Base-by-base conservation (phyloP, 768 basidiomycete species). In the Rhodosporidiobolus odoratus region DNA sequence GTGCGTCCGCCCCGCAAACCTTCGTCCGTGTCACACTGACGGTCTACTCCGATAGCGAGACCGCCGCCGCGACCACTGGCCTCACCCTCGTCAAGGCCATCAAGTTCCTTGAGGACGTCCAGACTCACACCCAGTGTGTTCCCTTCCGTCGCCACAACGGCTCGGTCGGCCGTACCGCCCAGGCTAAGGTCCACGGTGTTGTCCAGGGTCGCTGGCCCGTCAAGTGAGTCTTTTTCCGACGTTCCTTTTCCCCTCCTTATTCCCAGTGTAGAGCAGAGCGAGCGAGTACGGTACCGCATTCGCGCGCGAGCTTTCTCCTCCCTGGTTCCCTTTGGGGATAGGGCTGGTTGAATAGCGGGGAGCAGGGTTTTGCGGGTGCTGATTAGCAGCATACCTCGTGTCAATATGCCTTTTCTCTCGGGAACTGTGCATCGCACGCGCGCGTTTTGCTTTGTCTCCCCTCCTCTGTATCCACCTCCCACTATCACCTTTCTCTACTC, bases 91-190 rank as follows among this genome's bases (percentile, higher is more conserved):
- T 88, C 76, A 97, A 96, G 84, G 96, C 96, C 40, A 94, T 96
- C 84, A 79, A 86, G 74, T 97, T 97, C 84, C 90, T 99, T 77
- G 84, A 85, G 76, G 90, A 92, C 79, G 96, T 98, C 75, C 84
- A 89, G 79, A 93, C 98, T 62, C 95, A 98, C 88, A 95, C 96
- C 80, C 91, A 92, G 80, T 84, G 89, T 78, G 91, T 99, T 77
- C 96, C 96, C 74, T 98, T 94, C 89, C 86, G 94, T 78, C 86
- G 96, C 77, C 97, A 91, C 82, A 82, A 90, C 77, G 95, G 95
- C 79, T 91, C 92, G 83, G 91, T 96, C 79, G 77, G 77, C 34
- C 72, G 77, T 65, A 75, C 77, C 50, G 74, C 77, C 58, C 77
- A 78, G 73, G 77, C 75, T 30, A 78, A 78, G 74, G 65, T 66